Evolutionary conservation across 2,329 filamentous ascomycete genomes (phyloP).

Genomic region (Aspergillus sp.): DNA sequence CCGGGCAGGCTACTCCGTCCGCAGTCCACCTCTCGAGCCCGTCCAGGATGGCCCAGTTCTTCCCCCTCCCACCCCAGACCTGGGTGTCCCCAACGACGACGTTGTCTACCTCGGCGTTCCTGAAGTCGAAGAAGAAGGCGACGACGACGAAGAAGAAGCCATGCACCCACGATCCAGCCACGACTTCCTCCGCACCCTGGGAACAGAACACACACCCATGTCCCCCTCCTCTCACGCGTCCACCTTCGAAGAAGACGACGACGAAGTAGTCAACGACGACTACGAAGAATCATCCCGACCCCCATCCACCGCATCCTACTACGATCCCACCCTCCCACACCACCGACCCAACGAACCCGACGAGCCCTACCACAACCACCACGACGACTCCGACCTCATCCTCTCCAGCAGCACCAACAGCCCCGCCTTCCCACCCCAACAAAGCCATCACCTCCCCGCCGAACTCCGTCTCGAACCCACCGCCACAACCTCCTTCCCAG

Average conservation of each 20-base stretch:
- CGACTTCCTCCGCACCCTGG: background rate
- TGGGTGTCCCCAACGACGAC: conserved; percentile 26
- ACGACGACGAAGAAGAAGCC: conserved; percentile 13
- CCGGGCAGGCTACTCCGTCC: conserved; percentile 43
- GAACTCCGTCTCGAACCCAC: conserved; percentile 44
- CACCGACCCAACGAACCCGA: conserved; percentile 43
- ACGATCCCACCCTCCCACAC: conserved; percentile 51
- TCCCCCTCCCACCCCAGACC: conserved; percentile 26
- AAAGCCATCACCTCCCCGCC: conserved; percentile 23
- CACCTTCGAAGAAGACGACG: conserved; percentile 15
- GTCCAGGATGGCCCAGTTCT: conserved; percentile 25
- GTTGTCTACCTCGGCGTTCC: conserved; percentile 7
- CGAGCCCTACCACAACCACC: background rate
- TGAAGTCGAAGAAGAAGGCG: conserved; percentile 21
- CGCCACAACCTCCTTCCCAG: conserved; percentile 33
- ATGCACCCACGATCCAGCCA: background rate
- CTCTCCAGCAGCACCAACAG: background rate
- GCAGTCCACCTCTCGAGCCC: conserved; percentile 26
- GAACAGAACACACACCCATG: background rate
- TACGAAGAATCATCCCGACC: background rate
- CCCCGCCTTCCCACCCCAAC: conserved; percentile 14
- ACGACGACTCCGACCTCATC: background rate
- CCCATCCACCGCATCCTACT: conserved; percentile 13
- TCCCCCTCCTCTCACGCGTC: conserved; percentile 5
- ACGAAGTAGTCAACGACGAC: background rate